Base-by-base conservation (phyloP, 2,329 filamentous ascomycete genomes). In the Paracoccidioides brasiliensis region DNA sequence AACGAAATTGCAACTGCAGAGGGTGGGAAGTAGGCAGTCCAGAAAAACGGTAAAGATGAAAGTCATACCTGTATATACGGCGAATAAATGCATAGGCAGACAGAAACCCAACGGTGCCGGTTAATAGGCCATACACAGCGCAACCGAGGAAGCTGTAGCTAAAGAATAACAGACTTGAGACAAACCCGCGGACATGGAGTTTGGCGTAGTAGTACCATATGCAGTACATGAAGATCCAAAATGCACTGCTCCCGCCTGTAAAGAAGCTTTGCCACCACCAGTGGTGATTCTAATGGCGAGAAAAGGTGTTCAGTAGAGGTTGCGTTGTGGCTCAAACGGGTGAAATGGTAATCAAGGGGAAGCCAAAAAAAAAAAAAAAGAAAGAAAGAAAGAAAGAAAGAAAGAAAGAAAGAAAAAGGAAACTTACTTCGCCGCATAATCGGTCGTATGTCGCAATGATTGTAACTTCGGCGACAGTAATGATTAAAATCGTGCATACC, bases 241-340 rank as follows among this genome's bases (percentile, higher is more conserved):
- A 69, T 5, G 85, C 81, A 62, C 84, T 88, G 62, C 84, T 82
- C 50, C 84, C 85, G 46, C 89, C 89, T 7, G 90, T 80, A 51
- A 88, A 72, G 73, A 95, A 93, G 53, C 85, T 88, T 68, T 88
- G 86, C 88, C 88, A 94, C 87, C 87, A 93, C 89, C 89, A 95
- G 68, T 88, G 80, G 71, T 93, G 85, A 69, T 94, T 90, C 78
- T 81, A 62, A 64, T 53, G 61, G 60, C 60, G 8, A n/a, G 5
- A 4, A 3, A 37, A 33, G 28, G 10, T 12, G 22, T 42, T 52
- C 22, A 52, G 22, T 42, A 42, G 30, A 42, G 10, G 22, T 41
- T 41, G 15, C 22, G 22, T n/a, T n/a, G n/a, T n/a, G 22, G 2
- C 22, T 22, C 22, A 22, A 22, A 22, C 22, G 22, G 22, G 22